Evolutionary conservation across 441 rosid genomes (phyloP), one percentile per base, ranked within the genome.

Genomic region (Syzygium malaccense): DNA sequence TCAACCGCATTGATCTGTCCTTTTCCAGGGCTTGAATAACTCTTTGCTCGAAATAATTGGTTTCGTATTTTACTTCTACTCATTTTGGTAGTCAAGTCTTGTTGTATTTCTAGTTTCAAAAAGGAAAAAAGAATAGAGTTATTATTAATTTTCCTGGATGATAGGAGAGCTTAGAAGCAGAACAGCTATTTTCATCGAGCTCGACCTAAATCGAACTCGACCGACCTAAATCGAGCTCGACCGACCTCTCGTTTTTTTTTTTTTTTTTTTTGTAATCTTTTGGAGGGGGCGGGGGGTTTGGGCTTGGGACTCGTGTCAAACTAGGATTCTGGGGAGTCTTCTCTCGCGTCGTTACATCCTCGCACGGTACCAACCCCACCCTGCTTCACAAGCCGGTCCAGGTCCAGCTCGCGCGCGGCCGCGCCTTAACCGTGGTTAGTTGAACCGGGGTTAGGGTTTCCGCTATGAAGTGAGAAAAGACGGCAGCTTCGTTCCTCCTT

Each of bases 151-250:
- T 92, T 33, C 51, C 75, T 92, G 91, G 89, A 53, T 94, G 57
- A 41, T 89, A 98, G 99, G 99, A 98, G 95, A 94, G 99, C 91
- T 89, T 94, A 87, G 99, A 97, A 93, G 99, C 99, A 64, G 94
- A 92, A 89, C 93, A 90, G 86, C 92, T 98, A 89, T 97, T 96
- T 95, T 92, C 98, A 86, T 94, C 99, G n/a, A n/a, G n/a, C n/a
- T n/a, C n/a, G n/a, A n/a, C n/a, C n/a, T n/a, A n/a, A n/a, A n/a
- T n/a, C n/a, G n/a, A n/a, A n/a, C n/a, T n/a, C n/a, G n/a, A n/a
- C n/a, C n/a, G 49, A 3, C 28, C 4, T 2, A 28, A 71, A 37
- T 71, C 26, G 26, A 71, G 20, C 83, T 75, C 53, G 10, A 41
- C 51, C 51, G 26, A 33, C 2, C 51, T 41, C 83, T 0, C 5